Base-by-base conservation (phyloP, 345 rosid genomes). In the Viola odorata region DNA sequence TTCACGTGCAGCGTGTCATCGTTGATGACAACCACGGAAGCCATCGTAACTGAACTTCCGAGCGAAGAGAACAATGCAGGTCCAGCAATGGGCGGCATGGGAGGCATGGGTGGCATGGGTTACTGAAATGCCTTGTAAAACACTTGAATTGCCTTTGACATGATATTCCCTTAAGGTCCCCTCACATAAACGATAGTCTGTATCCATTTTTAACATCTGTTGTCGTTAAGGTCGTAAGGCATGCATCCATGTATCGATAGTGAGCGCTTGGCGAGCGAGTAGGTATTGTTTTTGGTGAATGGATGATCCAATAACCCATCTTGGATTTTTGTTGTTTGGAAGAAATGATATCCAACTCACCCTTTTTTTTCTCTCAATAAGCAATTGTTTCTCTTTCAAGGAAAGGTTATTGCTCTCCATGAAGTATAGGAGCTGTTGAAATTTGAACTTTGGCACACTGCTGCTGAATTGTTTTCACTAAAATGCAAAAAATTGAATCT, bases 21-120 rank as follows among this genome's bases (percentile, higher is more conserved):
- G 3, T 81, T 92, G 86, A 83, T 87, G 90, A 90, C 97, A 4
- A 92, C 99, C 0, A 92, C 95, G 1, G 99, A 92, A 73, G 97
- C 99, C 8, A 76, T 90, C 39, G 88, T 87, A 53, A 77, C 76
- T 14, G 99, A 92, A 63, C 91, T 87, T 57, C 91, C 99, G 5
- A 82, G 83, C 76, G 95, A 92, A 7, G 95, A 87, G 62, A 83
- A 73, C 67, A 89, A 79, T 17, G 81, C 75, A 23, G 32, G 32
- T 32, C 74, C 88, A 7, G 86, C 82, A 13, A 82, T 82, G 79
- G 77, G 73, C 44, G 74, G 32, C 32, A 23, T 23, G 32, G 32
- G 80, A 3, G 96, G 92, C 38, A 91, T 91, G 96, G 97, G 89
- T 23, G 32, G 32, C 74, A 90, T 90, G 95, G 97, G 81, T 62